These are phyloP conservation scores for Apiotrichum siamense DNA, from an alignment of 1,284 basidiomycete species.

Conservation along the genomic window DNA sequence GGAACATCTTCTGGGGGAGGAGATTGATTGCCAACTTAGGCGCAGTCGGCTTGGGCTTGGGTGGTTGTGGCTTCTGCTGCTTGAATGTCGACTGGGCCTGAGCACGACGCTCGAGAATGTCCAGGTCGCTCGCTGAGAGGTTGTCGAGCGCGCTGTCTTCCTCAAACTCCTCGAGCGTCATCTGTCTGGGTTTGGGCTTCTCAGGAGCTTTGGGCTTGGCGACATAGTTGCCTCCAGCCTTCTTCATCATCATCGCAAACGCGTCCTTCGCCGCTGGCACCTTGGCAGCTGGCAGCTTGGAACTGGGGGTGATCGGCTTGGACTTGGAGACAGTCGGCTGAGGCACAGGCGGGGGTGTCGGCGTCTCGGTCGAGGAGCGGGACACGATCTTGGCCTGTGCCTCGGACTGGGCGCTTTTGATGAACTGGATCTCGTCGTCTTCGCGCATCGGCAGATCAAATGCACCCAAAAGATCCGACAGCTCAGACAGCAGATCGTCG, in stretches of 20 bases:
- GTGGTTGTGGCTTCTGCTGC: neutral
- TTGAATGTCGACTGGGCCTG: conserved; percentile 15
- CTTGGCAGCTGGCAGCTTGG: neutral
- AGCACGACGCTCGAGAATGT: conserved; percentile 38
- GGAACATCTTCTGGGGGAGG: conserved; percentile 19
- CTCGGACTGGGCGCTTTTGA: conserved; percentile 15
- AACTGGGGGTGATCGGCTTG: neutral
- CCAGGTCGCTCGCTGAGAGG: conserved; percentile 36
- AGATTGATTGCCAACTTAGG: conserved; percentile 37
- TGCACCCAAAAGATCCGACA: conserved; percentile 40
- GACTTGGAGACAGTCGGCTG: too few relatives aligned
- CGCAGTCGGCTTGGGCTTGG: conserved; percentile 7
- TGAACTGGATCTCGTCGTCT: conserved; percentile 42
- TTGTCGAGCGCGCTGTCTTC: conserved; percentile 33
- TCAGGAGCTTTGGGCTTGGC: neutral
- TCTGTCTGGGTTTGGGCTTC: conserved; percentile 15
- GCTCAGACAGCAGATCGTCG: conserved; percentile 44
- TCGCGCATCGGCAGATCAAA: conserved; percentile 32
- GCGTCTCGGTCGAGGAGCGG: neutral
- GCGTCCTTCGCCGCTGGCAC: conserved; percentile 29
- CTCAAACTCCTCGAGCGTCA: conserved; percentile 31
- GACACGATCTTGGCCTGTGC: neutral
- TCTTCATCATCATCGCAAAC: conserved; percentile 44
- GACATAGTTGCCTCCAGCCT: conserved; percentile 22
- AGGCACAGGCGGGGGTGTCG: conserved; percentile 3